Percentiles rank a stretch among this genome's conserved stretches.
Conservation (phyloP, 2,329 filamentous ascomycete genomes). For the Beauveria brongniartii region DNA sequence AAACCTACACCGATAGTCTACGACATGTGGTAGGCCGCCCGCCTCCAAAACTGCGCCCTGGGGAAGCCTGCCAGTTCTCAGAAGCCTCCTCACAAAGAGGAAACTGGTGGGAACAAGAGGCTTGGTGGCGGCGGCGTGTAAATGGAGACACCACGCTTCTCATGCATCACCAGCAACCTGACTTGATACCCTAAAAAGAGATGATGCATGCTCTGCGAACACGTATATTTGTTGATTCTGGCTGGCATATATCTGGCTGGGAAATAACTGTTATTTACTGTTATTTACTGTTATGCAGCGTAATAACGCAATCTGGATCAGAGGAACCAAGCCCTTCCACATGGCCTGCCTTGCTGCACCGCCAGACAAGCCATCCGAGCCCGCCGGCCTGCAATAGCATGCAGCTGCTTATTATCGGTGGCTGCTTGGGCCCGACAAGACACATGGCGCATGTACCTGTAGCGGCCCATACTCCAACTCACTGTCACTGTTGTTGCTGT, state of each 20-base stretch:
- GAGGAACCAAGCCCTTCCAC: neutral
- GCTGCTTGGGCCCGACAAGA: neutral
- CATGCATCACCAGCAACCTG: neutral
- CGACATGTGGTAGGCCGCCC: neutral
- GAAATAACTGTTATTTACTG: neutral
- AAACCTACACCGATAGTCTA: slow-evolving; percentile 1
- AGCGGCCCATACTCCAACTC: too few relatives aligned
- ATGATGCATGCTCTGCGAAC: too few relatives aligned
- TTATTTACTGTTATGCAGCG: neutral
- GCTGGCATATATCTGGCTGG: neutral
- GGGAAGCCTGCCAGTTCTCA: neutral
- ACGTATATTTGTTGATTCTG: too few relatives aligned
- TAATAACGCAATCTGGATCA: neutral
- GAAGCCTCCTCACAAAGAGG: neutral
- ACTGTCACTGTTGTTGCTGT: neutral
- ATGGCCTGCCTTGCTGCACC: neutral
- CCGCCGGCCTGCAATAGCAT: neutral
- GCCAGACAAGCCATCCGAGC: neutral
- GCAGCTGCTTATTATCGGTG: neutral
- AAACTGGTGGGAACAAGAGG: slow-evolving; percentile 2
- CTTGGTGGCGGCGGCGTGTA: slow-evolving; percentile 5
- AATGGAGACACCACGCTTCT: neutral
- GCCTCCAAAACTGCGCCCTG: neutral
- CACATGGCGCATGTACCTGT: neutral
- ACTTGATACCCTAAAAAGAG: too few relatives aligned